Evolutionary conservation across 2,329 filamentous ascomycete species (phyloP).

Genomic region (Fusarium sarcochroum): DNA sequence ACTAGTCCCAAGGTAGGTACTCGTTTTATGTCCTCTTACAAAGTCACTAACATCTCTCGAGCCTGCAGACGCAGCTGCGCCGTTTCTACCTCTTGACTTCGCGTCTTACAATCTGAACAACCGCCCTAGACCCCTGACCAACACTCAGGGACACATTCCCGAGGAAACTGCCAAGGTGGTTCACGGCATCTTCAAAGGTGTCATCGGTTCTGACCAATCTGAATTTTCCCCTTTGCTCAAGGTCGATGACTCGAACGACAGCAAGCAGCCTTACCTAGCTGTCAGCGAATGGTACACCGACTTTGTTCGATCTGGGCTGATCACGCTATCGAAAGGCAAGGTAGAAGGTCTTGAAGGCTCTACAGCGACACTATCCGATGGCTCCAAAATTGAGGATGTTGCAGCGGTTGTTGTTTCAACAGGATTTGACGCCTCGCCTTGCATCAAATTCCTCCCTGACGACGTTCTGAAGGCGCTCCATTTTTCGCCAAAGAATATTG

Average conservation of each 20-base stretch:
- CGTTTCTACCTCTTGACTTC: constrained; percentile 81
- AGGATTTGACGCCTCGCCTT: constrained; percentile 76
- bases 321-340: constrained; percentile 66
- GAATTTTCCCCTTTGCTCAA: constrained; percentile 61
- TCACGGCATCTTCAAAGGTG: constrained; percentile 65
- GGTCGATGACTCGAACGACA: constrained; percentile 57
- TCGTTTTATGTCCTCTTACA: rapidly evolving
- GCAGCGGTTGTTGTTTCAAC: constrained; percentile 81
- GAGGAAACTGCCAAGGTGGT: constrained; percentile 67
- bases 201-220: constrained; percentile 69
- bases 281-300: constrained; percentile 81
- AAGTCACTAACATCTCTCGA: constrained; percentile 39
- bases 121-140: constrained; percentile 70
- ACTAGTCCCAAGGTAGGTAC: constrained; percentile 64
- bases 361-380: constrained; percentile 53
- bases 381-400: constrained; percentile 65
- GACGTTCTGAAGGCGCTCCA: constrained; percentile 69
- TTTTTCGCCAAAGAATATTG: constrained; percentile 66
- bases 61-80: constrained; percentile 64
- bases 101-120: constrained; percentile 78
- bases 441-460: constrained; percentile 74
- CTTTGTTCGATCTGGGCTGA: constrained; percentile 77
- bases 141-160: constrained; percentile 75
- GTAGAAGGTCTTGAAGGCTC: constrained; percentile 53
- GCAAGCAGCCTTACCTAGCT: constrained; percentile 74